These are phyloP conservation scores for Sonneratia caseolaris DNA, from an alignment of 345 rosid species.

Conservation along the genomic window DNA sequence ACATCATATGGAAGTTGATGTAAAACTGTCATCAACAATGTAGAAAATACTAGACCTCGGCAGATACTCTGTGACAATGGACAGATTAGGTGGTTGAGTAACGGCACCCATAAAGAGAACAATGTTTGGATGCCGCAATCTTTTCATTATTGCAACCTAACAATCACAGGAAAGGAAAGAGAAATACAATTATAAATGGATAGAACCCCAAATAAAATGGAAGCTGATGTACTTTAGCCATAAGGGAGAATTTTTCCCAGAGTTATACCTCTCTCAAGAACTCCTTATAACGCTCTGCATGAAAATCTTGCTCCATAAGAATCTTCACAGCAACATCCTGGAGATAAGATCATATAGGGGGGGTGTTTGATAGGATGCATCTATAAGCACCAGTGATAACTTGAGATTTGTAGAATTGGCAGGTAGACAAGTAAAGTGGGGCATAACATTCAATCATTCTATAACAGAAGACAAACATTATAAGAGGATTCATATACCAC, in stretches of 20 bases:
- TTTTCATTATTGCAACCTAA: constrained; percentile 97
- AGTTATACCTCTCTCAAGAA: constrained; percentile 83
- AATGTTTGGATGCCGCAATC: constrained; percentile 95
- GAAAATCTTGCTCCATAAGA: constrained; percentile 98
- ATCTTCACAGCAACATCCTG: constrained; percentile 99
- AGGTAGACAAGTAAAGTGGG: neutral
- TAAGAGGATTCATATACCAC: neutral
- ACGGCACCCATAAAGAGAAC: constrained; percentile 99
- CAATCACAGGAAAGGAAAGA: constrained; percentile 4
- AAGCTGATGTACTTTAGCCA: neutral
- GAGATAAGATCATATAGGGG: constrained; percentile 10
- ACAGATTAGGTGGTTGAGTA: constrained; percentile 90
- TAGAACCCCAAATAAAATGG: neutral
- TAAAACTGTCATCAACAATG: neutral
- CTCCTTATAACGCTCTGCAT: constrained; percentile 76
- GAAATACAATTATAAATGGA: neutral
- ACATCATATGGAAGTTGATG: neutral
- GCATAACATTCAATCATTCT: neutral
- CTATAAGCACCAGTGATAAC: neutral
- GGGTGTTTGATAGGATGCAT: neutral
- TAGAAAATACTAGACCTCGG: constrained; percentile 48
- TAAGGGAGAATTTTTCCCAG: neutral
- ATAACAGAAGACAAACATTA: neutral
- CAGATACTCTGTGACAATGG: constrained; percentile 95
- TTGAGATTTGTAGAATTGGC: neutral